Base-by-base conservation (phyloP, 495 filamentous ascomycete species). In the Trichoderma virens region DNA sequence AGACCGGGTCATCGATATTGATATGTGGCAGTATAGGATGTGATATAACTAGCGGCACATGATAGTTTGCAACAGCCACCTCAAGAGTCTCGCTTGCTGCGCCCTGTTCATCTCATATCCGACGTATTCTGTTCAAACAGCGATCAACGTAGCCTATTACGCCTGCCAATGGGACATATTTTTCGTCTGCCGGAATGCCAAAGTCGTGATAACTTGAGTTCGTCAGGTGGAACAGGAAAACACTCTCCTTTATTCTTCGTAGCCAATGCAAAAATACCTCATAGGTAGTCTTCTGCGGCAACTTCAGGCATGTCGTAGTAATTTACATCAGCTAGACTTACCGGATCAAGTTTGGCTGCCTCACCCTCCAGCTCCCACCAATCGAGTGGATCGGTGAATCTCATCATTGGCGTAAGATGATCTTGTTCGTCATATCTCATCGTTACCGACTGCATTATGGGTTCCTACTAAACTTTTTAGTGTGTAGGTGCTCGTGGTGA, bases 231-330 rank as follows among this genome's bases (percentile, higher is more conserved):
- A 77, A 79, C 28, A 81, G 69, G 65, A 81, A 81, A 54, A 81
- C 61, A 45, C 79, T 74, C 16, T 74, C 76, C 28, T 75, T 74
- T n/a, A 61, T 74, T 76, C 39, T 72, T 68, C 27, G 73, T 76
- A 0, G 78, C 78, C 23, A 72, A 68, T 11, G 70, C 64, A 67
- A 81, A 75, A 5, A 79, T 61, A 65, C 80, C 79, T 7, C 67
- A 65, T 2, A 81, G 59, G 59, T 81, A 80, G 8, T 78, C 76
- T 47, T 69, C 70, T 9, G 79, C 61, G 38, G 78, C 76, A 16
- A 68, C 73, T 66, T 81, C 79, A n/a, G 78, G 74, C 35, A 80
- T 82, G 5, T 77, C 79, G 51, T 80, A 81, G 63, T 81, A 81
- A 41, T 81, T 81, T 60, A 75, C 67, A 60, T 78, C 76, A 27